Evolutionary conservation across 148 eudicot species (phyloP).

Genomic region (Vaccinium darrowii): DNA sequence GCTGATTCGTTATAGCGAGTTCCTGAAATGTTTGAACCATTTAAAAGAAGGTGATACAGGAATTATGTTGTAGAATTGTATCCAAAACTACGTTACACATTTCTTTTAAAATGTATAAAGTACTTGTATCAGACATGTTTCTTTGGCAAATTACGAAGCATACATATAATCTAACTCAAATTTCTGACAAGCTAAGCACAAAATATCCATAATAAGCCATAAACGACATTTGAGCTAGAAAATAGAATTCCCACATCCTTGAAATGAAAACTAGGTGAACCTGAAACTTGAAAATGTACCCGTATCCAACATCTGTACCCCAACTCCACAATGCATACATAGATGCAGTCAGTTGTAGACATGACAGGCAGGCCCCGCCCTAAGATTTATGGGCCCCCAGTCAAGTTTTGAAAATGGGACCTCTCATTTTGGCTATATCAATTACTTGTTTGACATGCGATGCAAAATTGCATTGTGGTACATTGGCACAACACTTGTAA

Average conservation of each 20-base stretch:
- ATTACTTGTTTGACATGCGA: no score
- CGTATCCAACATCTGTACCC: background rate
- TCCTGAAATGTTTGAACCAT: background rate
- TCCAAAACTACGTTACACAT: background rate
- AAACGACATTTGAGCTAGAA: background rate
- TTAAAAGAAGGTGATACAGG: background rate
- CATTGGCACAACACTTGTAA: no score
- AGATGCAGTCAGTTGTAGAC: background rate
- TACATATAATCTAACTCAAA: background rate
- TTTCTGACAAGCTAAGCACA: background rate
- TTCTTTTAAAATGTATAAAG: background rate
- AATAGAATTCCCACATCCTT: background rate
- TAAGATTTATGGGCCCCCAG: no score
- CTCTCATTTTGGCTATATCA: no score
- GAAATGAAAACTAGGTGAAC: background rate
- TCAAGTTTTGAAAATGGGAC: no score
- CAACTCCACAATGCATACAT: background rate
- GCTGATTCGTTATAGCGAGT: background rate
- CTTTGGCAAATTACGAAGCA: background rate
- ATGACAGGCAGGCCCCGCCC: no score
- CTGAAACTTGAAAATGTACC: background rate
- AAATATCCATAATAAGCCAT: background rate
- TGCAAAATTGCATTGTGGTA: no score
- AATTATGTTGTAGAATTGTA: background rate
- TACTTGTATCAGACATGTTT: background rate